Evolutionary conservation across 345 rosid genomes (phyloP).

Genomic region (Durio zibethinus): DNA sequence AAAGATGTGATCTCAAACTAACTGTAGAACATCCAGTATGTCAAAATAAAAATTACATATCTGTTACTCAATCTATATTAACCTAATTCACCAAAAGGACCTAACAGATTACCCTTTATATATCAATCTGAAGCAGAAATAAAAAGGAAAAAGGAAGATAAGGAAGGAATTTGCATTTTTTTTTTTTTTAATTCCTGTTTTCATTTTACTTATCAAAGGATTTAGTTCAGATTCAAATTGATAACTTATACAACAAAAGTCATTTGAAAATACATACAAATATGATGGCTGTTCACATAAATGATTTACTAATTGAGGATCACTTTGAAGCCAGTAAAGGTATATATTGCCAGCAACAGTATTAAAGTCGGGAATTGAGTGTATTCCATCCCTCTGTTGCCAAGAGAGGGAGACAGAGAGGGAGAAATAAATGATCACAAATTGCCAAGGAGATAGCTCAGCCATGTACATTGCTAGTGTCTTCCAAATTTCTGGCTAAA

Average conservation of each 20-base stretch:
- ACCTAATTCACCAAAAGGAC: background rate
- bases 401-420: background rate
- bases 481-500: background rate
- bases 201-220: background rate
- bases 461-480: background rate
- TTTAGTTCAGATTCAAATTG: background rate
- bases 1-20: background rate
- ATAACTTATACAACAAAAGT: background rate
- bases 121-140: background rate
- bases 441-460: background rate
- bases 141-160: background rate
- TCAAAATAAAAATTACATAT: background rate
- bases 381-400: background rate
- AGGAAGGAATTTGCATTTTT: background rate
- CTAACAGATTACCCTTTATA: background rate
- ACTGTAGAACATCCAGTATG: background rate
- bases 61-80: background rate
- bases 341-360: background rate
- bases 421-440: background rate
- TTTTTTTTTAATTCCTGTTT: background rate
- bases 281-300: background rate
- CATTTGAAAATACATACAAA: background rate
- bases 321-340: background rate
- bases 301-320: background rate
- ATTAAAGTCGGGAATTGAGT: background rate